phyloP scores from a whole-genome alignment of 169 alveolate species.

The Cryptosporidium ubiquitum region DNA sequence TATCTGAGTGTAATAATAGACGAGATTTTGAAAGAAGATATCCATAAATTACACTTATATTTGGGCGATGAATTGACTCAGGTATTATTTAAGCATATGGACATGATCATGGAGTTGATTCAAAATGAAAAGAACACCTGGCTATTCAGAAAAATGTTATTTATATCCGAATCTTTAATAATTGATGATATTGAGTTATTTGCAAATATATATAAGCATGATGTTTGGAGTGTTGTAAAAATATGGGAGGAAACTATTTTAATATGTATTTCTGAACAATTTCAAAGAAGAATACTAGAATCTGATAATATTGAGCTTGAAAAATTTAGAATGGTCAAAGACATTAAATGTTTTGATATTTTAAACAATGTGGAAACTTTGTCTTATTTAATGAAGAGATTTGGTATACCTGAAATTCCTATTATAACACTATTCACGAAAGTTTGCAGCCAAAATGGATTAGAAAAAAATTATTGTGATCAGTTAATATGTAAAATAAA shows the following conservation, averaged over 20 bases:
- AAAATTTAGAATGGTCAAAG: conserved; percentile 20
- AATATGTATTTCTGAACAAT: conserved; percentile 51
- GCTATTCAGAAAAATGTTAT: conserved; percentile 45
- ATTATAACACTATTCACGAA: conserved; percentile 60
- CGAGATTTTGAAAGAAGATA: neutral
- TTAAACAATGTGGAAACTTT: conserved; percentile 4
- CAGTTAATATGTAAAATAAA: conserved; percentile 23
- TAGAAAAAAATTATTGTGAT: conserved; percentile 62
- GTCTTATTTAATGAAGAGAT: conserved; percentile 39
- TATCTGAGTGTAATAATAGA: conserved; percentile 29
- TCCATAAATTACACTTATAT: neutral
- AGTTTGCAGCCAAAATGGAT: conserved; percentile 52
- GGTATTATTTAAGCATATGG: neutral
- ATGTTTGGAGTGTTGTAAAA: conserved; percentile 52
- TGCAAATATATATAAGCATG: conserved; percentile 28
- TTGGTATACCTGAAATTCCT: conserved; percentile 67
- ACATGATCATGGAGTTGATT: neutral
- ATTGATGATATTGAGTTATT: conserved; percentile 26
- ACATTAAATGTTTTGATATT: neutral
- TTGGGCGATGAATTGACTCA: neutral
- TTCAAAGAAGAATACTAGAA: conserved; percentile 16
- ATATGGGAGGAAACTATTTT: conserved; percentile 62
- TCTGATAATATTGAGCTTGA: conserved; percentile 49
- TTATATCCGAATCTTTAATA: conserved; percentile 30
- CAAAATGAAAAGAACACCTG: conserved; percentile 30